These are phyloP conservation scores for Oryza meyeriana DNA, from an alignment of 176 grass and related monocot genomes.

Conservation along the genomic window DNA sequence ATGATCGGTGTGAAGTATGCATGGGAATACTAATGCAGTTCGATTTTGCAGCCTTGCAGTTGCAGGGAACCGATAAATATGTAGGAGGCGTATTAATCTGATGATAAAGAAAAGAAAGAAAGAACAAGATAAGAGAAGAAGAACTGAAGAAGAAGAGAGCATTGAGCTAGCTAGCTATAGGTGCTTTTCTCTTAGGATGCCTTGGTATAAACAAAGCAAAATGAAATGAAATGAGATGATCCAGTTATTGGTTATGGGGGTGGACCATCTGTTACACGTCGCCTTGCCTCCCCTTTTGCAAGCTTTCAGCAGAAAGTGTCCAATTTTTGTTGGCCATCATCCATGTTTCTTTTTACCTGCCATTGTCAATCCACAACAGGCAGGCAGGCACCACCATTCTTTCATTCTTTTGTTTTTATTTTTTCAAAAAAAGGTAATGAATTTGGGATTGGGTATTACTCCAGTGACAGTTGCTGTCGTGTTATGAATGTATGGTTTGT, in stretches of 20 bases:
- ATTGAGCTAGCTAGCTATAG: not conserved
- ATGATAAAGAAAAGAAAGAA: not conserved
- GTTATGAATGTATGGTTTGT: too few relatives aligned
- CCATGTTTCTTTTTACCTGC: not conserved
- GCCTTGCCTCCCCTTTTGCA: slow-evolving; percentile 3
- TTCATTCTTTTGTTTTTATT: not conserved
- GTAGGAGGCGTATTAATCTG: not conserved
- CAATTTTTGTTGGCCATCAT: not conserved
- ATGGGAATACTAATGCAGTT: too few relatives aligned
- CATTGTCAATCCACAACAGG: not conserved
- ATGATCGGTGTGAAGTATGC: too few relatives aligned
- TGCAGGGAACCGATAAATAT: too few relatives aligned
- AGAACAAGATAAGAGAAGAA: not conserved
- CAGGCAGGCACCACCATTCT: not conserved
- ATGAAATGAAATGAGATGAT: not conserved
- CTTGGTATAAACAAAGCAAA: not conserved
- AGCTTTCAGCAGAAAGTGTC: slow-evolving; percentile 15
- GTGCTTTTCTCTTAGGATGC: slow-evolving; percentile 12
- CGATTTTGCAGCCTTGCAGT: too few relatives aligned
- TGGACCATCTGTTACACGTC: slow-evolving; percentile 31
- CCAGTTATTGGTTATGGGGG: not conserved
- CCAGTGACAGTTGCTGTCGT: too few relatives aligned
- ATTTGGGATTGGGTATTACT: not conserved
- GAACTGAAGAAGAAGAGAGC: not conserved
- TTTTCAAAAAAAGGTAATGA: not conserved